Percentiles rank a stretch among this genome's conserved stretches.
phyloP scores from a whole-genome alignment of 1,139 yeast genomes.

The Entelexis sorbosivorans region DNA sequence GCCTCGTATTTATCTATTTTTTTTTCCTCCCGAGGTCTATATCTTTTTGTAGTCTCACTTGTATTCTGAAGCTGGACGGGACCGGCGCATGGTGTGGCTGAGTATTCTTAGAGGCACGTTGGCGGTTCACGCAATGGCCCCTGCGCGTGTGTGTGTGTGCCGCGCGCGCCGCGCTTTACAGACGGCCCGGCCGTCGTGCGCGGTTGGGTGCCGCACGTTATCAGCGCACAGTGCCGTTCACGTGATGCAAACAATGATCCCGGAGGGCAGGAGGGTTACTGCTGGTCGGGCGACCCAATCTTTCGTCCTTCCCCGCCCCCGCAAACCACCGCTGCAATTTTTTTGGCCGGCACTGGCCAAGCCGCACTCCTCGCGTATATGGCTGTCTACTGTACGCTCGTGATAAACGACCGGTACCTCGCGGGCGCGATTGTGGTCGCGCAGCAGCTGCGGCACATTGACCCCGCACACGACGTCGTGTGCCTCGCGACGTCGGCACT shows the following conservation, averaged over 20 bases:
- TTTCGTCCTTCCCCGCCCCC: not conserved
- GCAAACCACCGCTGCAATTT: not conserved
- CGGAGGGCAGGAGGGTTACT: not conserved
- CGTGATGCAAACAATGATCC: not conserved
- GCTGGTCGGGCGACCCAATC: not conserved
- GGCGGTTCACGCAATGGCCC: no score
- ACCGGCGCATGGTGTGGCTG: no score
- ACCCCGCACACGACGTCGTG: conserved; percentile 25
- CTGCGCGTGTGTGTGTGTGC: no score
- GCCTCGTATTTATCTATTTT: no score
- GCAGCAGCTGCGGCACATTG: conserved; percentile 29
- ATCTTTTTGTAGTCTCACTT: no score
- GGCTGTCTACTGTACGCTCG: conserved; percentile 53
- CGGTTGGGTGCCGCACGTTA: not conserved
- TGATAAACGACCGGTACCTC: conserved; percentile 54
- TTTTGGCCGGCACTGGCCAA: not conserved
- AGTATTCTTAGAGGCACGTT: no score
- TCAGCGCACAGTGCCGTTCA: not conserved
- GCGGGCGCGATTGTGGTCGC: conserved; percentile 71
- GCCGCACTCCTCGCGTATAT: not conserved
- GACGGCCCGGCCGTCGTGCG: not conserved
- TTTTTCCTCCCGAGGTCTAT: no score
- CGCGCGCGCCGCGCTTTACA: no score
- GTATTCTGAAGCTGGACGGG: no score
- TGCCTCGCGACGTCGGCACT: conserved; percentile 31